phyloP scores from a whole-genome alignment of 306 rosid genomes.

The Cicer judaicum region DNA sequence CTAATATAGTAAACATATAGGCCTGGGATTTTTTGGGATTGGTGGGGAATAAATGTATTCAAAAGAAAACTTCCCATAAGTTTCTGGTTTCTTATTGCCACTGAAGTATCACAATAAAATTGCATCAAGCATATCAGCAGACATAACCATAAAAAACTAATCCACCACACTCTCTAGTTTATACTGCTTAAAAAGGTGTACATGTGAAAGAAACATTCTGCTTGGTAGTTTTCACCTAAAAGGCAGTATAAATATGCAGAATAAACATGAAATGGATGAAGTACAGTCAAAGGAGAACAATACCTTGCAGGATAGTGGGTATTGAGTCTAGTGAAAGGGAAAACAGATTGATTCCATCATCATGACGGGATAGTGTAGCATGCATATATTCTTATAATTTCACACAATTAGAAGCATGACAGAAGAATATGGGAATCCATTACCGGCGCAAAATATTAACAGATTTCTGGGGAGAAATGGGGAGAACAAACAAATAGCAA shows the following conservation, averaged over 20 bases:
- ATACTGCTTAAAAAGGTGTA: conserved; percentile 4
- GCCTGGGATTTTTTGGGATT: not conserved
- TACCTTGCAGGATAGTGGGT: conserved; percentile 9
- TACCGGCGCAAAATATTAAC: conserved; percentile 17
- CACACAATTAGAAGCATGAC: conserved; percentile 16
- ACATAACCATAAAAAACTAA: conserved; percentile 26
- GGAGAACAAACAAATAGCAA: conserved; percentile 33
- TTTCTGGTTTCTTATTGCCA: conserved; percentile 25
- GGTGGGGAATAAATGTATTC: conserved; percentile 1
- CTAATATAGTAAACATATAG: conserved; percentile 15
- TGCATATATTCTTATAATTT: conserved; percentile 8
- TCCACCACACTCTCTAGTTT: conserved; percentile 13
- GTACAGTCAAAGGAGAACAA: conserved; percentile 29
- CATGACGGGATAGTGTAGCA: not conserved
- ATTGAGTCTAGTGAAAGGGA: conserved; percentile 5
- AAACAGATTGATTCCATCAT: not conserved
- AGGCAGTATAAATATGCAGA: conserved; percentile 17
- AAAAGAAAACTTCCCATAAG: conserved; percentile 32
- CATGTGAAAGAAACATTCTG: conserved; percentile 23
- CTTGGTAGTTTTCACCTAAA: conserved; percentile 24
- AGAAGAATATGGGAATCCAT: conserved; percentile 21
- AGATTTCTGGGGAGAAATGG: not conserved
- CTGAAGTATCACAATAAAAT: conserved; percentile 31
- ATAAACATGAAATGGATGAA: conserved; percentile 28
- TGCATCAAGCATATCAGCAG: conserved; percentile 29